Evolutionary conservation across 2,329 filamentous ascomycete genomes (phyloP), one percentile per base, ranked within the genome.

Genomic region (Calonectria pseudoturangicola): DNA sequence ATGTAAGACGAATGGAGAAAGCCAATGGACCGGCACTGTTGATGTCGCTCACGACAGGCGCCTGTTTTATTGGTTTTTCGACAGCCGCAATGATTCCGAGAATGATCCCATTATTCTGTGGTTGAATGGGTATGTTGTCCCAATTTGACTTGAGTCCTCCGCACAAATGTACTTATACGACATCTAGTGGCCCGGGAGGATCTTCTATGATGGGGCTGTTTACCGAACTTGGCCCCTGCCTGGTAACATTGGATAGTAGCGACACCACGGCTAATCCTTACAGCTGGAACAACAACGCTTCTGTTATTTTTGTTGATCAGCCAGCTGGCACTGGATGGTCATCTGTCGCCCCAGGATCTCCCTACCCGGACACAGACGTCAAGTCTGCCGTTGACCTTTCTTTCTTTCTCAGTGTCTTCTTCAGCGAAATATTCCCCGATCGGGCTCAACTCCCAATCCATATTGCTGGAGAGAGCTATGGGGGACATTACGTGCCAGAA

Each of bases 31-130:
- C 3, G 56, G 56, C 7, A 62, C 56, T 28, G 36, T 62, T 27
- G 56, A 62, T 16, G 56, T 62, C 13, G 39, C 33, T 4, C 25
- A 25, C 13, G 56, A 62, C n/a, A 43, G 39, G 25, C 33, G 56
- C 12, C 36, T 62, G 4, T 62, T 62, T n/a, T 62, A 41, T n/a
- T 62, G 56, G 56, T 28, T 62, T n/a, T 62, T 62, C 39, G 56
- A 62, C 13, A 62, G 56, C 36, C 56, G 36, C 33, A 62, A 27
- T n/a, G 56, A 62, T 15, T 36, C 56, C 7, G 21, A 43, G 21
- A 18, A 43, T 2, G 56, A 62, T n/a, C 56, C 56, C 36, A 62
- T 62, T 27, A 43, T 62, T 18, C 4, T 62, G 13, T 62, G 56
- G 56, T 25, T 62, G 12, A 62, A 62, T 10, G 56, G 56, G 56